Evolutionary conservation across 2,329 filamentous ascomycete genomes (phyloP), one percentile per base, ranked within the genome.

Genomic region (Ascochyta koolunga): DNA sequence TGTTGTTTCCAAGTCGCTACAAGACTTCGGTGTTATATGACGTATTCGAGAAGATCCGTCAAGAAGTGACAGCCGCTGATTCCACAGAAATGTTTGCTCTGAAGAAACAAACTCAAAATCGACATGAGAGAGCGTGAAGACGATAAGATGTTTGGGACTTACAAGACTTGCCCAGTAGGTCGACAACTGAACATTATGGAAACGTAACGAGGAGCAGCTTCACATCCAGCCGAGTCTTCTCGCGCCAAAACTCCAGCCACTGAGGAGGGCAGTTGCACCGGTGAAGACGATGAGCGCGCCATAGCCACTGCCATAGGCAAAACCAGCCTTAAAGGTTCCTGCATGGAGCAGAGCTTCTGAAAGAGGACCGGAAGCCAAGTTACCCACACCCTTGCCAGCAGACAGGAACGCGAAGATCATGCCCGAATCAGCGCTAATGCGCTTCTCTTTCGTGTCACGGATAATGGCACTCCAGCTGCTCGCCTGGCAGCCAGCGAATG

Each of bases 311-410:
- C 77, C 78, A 60, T 79, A 80, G 1, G 74, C 78, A 33, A 73
- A 67, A 0, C 58, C 66, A 18, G 72, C 74, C 39, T 73, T 66
- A 22, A 72, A 79, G 2, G 63, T 59, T 21, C 71, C 71, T 22
- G 66, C 62, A n/a, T 66, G 64, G 8, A 81, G 56, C 29, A 81
- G 60, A 13, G 69, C 75, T 62, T 82, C 80, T 41, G 80, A 82
- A 36, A 84, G 64, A 0, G 82, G 82, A 3, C 82, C 82, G 54
- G 75, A 78, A 9, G 78, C 75, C 9, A 84, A 68, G 63, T 79
- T 80, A 3, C 82, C 81, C 18, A 83, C 74, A 0, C 82, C 82
- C 38, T 80, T 79, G 0, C 81, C 81, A 8, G 77, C 77, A 9
- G 76, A 76, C 47, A 83, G 69, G 13, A 78, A 73, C 0, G 76